A percentile compares a stretch with the other conserved stretches of the same genome.
Evolutionary conservation across 805 yeast species (phyloP).

Genomic region (Hanseniaspora lindneri): DNA sequence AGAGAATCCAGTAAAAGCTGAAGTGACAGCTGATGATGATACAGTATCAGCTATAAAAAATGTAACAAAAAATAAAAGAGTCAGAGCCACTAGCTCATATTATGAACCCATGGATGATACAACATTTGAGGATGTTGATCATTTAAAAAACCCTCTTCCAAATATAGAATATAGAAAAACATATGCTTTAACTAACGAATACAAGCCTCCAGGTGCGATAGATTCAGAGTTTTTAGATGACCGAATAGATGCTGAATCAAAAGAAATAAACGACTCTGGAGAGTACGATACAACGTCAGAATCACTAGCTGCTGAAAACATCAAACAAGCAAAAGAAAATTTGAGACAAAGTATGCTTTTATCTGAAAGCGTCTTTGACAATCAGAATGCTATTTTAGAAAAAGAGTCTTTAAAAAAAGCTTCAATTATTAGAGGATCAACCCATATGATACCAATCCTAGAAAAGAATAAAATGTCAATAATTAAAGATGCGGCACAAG

Average conservation of each 20-base stretch:
- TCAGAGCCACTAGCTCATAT: constrained; percentile 16
- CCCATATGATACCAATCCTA: not conserved
- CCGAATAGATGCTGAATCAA: not conserved
- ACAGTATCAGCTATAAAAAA: not conserved
- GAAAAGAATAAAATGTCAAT: not conserved
- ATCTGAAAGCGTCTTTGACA: constrained; percentile 9
- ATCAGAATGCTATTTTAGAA: constrained; percentile 7
- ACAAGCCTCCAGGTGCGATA: not conserved
- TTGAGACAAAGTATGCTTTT: constrained; percentile 10
- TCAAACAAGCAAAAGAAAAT: constrained; percentile 5
- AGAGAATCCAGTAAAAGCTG: not conserved
- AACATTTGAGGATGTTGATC: not conserved
- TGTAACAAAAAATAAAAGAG: constrained; percentile 1
- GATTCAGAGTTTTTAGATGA: not conserved
- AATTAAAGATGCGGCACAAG: too few species aligned
- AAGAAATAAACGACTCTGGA: not conserved
- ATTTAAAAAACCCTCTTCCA: constrained; percentile 1
- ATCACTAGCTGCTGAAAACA: not conserved
- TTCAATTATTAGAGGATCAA: not conserved
- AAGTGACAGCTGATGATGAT: not conserved
- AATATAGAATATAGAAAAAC: constrained; percentile 13
- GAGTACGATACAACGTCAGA: not conserved
- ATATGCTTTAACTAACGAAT: constrained; percentile 12
- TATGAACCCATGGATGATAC: constrained; percentile 7
- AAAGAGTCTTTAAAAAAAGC: constrained; percentile 4